Percentiles rank a stretch among this genome's conserved stretches.
Conservation (phyloP, 2,329 filamentous ascomycete genomes). For the Diaporthe longicolla region DNA sequence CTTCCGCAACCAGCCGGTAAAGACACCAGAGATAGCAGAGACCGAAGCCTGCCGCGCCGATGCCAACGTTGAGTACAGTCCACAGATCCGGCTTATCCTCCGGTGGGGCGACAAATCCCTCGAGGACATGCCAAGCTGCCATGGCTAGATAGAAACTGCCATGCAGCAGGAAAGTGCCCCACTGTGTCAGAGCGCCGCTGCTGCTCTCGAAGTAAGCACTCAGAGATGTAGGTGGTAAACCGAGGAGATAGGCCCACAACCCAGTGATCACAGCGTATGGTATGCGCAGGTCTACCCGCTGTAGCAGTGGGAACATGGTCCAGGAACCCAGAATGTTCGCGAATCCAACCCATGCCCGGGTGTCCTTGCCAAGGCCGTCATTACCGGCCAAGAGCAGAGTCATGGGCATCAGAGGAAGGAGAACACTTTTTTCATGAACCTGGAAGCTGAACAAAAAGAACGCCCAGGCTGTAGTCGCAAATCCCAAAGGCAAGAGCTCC, state of each 20-base stretch:
- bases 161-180: constrained; percentile 79
- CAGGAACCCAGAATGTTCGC: constrained; percentile 90
- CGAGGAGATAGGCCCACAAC: constrained; percentile 92
- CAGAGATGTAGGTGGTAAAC: constrained; percentile 83
- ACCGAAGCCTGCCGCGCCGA: constrained; percentile 88
- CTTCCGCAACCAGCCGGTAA: constrained; percentile 75
- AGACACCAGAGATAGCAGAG: constrained; percentile 95
- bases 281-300: constrained; percentile 84
- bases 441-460: constrained; percentile 99
- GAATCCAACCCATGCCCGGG: constrained; percentile 93
- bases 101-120: constrained; percentile 78
- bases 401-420: constrained; percentile 94
- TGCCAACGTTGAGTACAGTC: constrained; percentile 90
- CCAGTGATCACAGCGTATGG: constrained; percentile 89
- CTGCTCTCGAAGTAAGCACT: constrained; percentile 74
- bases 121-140: constrained; percentile 84
- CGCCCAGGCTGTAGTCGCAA: constrained; percentile 91
- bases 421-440: constrained; percentile 97
- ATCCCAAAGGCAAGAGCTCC: constrained; percentile 81
- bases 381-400: constrained; percentile 83
- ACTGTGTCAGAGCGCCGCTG: constrained; percentile 61
- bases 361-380: constrained; percentile 81
- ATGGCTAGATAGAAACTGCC: constrained; percentile 82
- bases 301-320: constrained; percentile 94
- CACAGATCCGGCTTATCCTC: constrained; percentile 89